These are phyloP conservation scores for Syzygium aromaticum DNA, from an alignment of 345 rosid species.

Conservation along the genomic window DNA sequence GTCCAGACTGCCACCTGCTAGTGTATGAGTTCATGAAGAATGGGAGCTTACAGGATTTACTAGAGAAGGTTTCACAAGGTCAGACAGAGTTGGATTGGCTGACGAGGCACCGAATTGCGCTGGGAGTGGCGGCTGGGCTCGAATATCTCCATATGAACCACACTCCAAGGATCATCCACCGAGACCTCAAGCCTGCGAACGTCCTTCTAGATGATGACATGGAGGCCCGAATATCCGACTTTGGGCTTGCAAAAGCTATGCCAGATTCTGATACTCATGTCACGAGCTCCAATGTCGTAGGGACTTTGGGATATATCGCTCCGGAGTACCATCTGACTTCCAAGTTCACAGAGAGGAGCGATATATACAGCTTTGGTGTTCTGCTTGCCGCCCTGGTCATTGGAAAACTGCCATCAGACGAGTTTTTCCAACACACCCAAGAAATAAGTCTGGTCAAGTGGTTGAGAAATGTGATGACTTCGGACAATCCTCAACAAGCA, in stretches of 20 bases:
- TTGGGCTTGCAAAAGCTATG: constrained; percentile 75
- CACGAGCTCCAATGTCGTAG: constrained; percentile 55
- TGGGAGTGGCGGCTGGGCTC: constrained; percentile 77
- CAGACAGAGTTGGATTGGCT: constrained; percentile 55
- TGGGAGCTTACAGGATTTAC: constrained; percentile 71
- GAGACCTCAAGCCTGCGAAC: constrained; percentile 90
- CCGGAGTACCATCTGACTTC: constrained; percentile 83
- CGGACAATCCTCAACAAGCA: constrained; percentile 53
- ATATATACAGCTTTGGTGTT: constrained; percentile 81
- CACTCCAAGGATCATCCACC: constrained; percentile 64
- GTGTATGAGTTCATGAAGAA: constrained; percentile 88
- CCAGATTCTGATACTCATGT: constrained; percentile 67
- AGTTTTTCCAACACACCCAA: constrained; percentile 60
- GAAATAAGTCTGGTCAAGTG: constrained; percentile 70
- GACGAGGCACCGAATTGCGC: constrained; percentile 56
- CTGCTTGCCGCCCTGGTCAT: constrained; percentile 62
- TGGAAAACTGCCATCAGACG: constrained; percentile 85
- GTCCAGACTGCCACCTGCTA: constrained; percentile 71
- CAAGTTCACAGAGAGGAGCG: constrained; percentile 86
- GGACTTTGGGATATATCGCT: constrained; percentile 88
- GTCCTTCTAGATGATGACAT: constrained; percentile 79
- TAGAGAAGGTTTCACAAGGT: constrained; percentile 37
- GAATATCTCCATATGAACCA: constrained; percentile 76
- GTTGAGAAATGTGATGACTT: constrained; percentile 65
- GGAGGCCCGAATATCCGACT: constrained; percentile 92